These are phyloP conservation scores for Vitis hybrid DNA, from an alignment of 177 flowering plant genomes.

Conservation along the genomic window DNA sequence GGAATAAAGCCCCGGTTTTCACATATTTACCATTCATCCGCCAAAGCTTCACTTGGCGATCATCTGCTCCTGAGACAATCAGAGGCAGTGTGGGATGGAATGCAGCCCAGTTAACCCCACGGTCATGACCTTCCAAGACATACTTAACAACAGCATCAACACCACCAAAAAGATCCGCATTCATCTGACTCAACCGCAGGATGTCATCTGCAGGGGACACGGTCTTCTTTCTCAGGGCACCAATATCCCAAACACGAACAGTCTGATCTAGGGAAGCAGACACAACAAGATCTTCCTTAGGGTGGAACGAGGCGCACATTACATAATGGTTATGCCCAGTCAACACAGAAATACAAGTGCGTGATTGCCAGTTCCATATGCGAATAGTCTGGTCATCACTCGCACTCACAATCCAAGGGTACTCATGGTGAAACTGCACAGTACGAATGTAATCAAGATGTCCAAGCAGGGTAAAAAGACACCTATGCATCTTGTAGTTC, in stretches of 20 bases:
- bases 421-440: constrained; percentile 53
- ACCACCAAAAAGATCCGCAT: constrained; percentile 71
- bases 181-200: constrained; percentile 64
- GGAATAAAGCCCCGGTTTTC: background rate
- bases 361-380: constrained; percentile 84
- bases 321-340: constrained; percentile 82
- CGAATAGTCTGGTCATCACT: constrained; percentile 85
- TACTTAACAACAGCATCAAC: constrained; percentile 80
- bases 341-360: constrained; percentile 70
- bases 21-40: constrained; percentile 67
- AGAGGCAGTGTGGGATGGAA: constrained; percentile 74
- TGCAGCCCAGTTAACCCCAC: constrained; percentile 80
- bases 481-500: constrained; percentile 80
- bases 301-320: constrained; percentile 80
- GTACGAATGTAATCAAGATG: constrained; percentile 10
- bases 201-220: constrained; percentile 76
- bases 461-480: constrained; percentile 42
- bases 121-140: constrained; percentile 82
- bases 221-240: constrained; percentile 65
- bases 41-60: constrained; percentile 79
- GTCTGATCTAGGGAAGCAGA: constrained; percentile 84
- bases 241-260: constrained; percentile 76
- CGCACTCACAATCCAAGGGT: constrained; percentile 81
- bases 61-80: constrained; percentile 78
- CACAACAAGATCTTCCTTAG: constrained; percentile 71